phyloP scores from a whole-genome alignment of 1,284 basidiomycete species.

The Heterobasidion irregulare region DNA sequence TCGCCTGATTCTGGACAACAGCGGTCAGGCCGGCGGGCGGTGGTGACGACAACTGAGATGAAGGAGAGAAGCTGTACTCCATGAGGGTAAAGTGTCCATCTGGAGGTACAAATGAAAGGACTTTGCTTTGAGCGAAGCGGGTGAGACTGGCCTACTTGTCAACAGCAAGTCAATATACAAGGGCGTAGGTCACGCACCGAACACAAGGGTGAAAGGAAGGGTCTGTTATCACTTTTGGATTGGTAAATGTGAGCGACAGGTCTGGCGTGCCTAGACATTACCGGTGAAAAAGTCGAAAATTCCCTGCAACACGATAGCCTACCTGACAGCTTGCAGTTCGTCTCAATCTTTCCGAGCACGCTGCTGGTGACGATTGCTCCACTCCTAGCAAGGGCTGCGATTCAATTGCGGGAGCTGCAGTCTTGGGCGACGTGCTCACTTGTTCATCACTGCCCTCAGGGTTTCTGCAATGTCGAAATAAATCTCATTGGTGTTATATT shows the following conservation, averaged over 20 bases:
- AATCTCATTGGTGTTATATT: conserved; percentile 88
- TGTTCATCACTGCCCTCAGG: conserved; percentile 78
- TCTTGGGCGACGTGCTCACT: conserved; percentile 33
- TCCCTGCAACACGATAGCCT: neutral
- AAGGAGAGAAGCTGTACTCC: conserved; percentile 70
- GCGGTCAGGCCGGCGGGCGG: conserved; percentile 10
- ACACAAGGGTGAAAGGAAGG: conserved; percentile 90
- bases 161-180: conserved; percentile 1
- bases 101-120: conserved; percentile 89
- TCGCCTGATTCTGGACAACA: conserved; percentile 28
- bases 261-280: conserved; percentile 73
- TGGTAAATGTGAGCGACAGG: conserved; percentile 73
- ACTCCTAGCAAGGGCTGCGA: conserved; percentile 37
- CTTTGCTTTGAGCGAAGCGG: conserved; percentile 74
- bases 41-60: conserved; percentile 16
- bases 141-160: conserved; percentile 44
- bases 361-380: conserved; percentile 67
- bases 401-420: neutral
- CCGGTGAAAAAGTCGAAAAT: neutral
- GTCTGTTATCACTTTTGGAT: conserved; percentile 68
- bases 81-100: conserved; percentile 86
- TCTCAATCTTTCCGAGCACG: conserved; percentile 76
- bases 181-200: conserved; percentile 40
- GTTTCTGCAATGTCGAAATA: conserved; percentile 90
- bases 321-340: conserved; percentile 81